These are phyloP conservation scores for Cubamyces sp. DNA, from an alignment of 768 basidiomycete genomes.

Conservation along the genomic window DNA sequence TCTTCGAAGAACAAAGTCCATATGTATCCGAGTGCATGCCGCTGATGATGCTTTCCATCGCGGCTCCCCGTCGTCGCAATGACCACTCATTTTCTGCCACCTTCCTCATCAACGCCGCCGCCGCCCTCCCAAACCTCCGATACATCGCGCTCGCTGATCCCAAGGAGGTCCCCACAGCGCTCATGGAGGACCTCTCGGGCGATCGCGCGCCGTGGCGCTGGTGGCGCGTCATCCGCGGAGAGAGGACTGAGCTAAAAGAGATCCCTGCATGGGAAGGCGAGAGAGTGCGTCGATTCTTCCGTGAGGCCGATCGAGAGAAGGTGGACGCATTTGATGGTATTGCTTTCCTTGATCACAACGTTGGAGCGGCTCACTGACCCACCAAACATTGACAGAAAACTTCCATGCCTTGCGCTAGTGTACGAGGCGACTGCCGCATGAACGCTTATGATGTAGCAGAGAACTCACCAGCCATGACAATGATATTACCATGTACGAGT, in stretches of 20 bases:
- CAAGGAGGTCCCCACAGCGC: background rate
- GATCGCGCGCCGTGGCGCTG: conserved; percentile 11
- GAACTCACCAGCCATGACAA: too few relatives aligned
- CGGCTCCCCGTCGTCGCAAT: background rate
- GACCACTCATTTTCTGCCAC: background rate
- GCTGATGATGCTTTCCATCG: background rate
- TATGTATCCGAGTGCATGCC: background rate
- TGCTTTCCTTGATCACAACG: too few relatives aligned
- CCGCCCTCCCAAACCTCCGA: background rate
- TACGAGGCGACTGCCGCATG: too few relatives aligned
- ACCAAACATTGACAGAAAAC: background rate
- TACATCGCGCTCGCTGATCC: conserved; percentile 4
- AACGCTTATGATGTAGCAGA: too few relatives aligned
- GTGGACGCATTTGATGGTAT: background rate
- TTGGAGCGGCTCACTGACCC: too few relatives aligned
- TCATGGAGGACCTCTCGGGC: background rate
- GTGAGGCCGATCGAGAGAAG: conserved; percentile 3
- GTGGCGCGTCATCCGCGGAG: conserved; percentile 4
- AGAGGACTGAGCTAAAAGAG: background rate
- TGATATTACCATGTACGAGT: too few relatives aligned
- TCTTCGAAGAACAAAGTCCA: background rate
- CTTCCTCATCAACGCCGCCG: background rate
- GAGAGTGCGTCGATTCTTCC: conserved; percentile 4
- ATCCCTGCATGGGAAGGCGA: conserved; percentile 17
- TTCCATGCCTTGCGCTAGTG: background rate